Base-by-base conservation (phyloP, 2,329 filamentous ascomycete species). In the Stemphylium lycopersici region DNA sequence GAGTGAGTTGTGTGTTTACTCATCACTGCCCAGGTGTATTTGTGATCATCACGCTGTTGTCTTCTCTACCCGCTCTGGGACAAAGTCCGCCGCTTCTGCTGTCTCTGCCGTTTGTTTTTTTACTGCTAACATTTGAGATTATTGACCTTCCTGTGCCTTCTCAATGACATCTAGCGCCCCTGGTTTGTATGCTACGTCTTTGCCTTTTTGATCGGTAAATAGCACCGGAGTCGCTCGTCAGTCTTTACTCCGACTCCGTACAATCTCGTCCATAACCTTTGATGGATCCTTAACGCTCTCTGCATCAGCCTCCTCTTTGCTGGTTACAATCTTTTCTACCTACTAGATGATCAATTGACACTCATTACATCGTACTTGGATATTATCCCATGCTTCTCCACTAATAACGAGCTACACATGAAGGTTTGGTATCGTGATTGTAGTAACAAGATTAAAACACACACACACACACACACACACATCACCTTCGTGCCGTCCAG, bases 281-380 rank as follows among this genome's bases (percentile, higher is more conserved):
- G 77, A 76, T 10, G 77, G 75, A 41, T 78, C 69, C 61, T 78
- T 78, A 7, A 78, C 75, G 0, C 68, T 65, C 36, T 73, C 72
- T 33, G 68, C 58, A 52, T 73, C 57, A 3, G 77, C 76, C 32
- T 77, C 73, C 34, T 72, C 62, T 42, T 75, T 44, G 0, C 69
- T 67, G 7, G 64, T 70, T 12, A 77, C 70, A n/a, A 78, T 64
- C 49, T 72, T 71, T 10, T 78, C 71, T 15, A 77, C 76, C 71
- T 73, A 47, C 2, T 18, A 4, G 5, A 42, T n/a, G 4, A 16
- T 39, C 34, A 20, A 7, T 12, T n/a, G 6, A n/a, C 33, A 11
- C 32, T 11, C 3, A 20, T n/a, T 34, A 11, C 18, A 11, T n/a
- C 11, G 6, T n/a, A 34, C 7, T 6, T 13, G 5, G 6, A 36